Percentiles rank a stretch among this genome's conserved stretches.
Conservation (phyloP, 1,139 yeast species). For the Magnusiomyces paraingens region DNA sequence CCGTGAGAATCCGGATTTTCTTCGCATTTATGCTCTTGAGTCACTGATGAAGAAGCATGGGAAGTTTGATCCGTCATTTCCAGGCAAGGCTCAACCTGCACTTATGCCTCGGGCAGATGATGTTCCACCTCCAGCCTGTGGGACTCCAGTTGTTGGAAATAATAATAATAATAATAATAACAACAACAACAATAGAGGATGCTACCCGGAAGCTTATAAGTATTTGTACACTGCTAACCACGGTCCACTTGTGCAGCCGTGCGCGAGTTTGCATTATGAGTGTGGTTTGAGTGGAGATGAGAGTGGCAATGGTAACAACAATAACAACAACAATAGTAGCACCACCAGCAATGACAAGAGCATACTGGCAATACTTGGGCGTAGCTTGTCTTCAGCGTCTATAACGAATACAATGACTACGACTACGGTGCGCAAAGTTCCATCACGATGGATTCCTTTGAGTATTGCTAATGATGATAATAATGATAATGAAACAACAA, state of each 20-base stretch:
- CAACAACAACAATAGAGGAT: not conserved
- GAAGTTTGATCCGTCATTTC: constrained; percentile 28
- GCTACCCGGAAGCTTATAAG: constrained; percentile 1
- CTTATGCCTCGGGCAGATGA: constrained; percentile 9
- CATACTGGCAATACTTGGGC: not conserved
- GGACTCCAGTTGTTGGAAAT: not conserved
- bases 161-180: not conserved
- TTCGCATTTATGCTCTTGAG: constrained; percentile 34
- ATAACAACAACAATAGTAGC: not conserved
- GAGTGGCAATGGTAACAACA: not conserved
- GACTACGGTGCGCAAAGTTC: not conserved
- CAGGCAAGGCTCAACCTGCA: constrained; percentile 17
- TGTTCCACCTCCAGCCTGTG: not conserved
- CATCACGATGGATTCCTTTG: not conserved
- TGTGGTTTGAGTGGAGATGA: not conserved
- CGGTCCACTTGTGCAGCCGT: constrained; percentile 1
- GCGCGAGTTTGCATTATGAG: not conserved
- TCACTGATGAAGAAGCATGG: constrained; percentile 30
- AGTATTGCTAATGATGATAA: not conserved
- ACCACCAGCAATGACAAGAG: not conserved
- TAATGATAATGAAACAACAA: not conserved
- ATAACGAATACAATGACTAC: not conserved
- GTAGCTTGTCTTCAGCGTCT: not conserved
- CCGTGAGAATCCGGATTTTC: constrained; percentile 33
- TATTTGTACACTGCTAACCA: constrained; percentile 5